These are phyloP conservation scores for Calonectria pseudoreteaudii DNA, from an alignment of 2,329 filamentous ascomycete species.

Conservation along the genomic window DNA sequence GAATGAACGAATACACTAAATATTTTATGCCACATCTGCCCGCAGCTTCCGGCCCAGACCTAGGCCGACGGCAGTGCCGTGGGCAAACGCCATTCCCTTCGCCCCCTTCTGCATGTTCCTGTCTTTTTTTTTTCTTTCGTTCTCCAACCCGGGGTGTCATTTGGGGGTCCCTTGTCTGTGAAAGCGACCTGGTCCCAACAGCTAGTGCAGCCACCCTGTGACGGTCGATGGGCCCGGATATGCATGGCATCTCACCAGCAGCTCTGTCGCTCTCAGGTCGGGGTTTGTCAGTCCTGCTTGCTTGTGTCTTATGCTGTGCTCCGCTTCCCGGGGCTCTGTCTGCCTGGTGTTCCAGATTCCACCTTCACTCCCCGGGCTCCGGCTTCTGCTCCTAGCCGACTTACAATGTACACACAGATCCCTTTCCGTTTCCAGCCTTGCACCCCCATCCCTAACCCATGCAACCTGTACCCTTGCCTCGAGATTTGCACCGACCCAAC, in stretches of 20 bases:
- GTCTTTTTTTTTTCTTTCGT: constrained; percentile 16
- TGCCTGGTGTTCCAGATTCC: constrained; percentile 30
- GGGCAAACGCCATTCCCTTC: constrained; percentile 30
- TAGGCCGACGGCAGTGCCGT: constrained; percentile 18
- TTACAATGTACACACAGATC: constrained; percentile 33
- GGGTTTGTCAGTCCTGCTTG: constrained; percentile 28
- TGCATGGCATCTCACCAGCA: constrained; percentile 46
- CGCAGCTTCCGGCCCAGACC: constrained; percentile 21
- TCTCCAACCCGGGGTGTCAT: constrained; percentile 18
- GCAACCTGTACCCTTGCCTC: constrained; percentile 19
- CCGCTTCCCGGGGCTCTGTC: constrained; percentile 16
- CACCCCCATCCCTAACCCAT: constrained; percentile 31
- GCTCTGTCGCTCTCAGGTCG: constrained; percentile 28
- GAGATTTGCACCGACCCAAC: constrained; percentile 24
- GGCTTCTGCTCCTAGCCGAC: constrained; percentile 26
- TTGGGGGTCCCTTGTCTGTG: constrained; percentile 34
- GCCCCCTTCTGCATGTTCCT: constrained; percentile 37
- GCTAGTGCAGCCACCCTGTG: constrained; percentile 48
- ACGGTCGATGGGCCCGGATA: constrained; percentile 43
- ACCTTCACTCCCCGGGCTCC: constrained; percentile 28
- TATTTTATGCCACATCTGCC: constrained; percentile 17
- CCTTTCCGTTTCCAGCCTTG: constrained; percentile 37
- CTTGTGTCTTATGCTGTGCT: constrained; percentile 23
- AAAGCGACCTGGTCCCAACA: constrained; percentile 36
- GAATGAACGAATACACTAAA: constrained; percentile 22